These are phyloP conservation scores for Arthrinium phaeospermum DNA, from an alignment of 2,329 filamentous ascomycete species.

Conservation along the genomic window DNA sequence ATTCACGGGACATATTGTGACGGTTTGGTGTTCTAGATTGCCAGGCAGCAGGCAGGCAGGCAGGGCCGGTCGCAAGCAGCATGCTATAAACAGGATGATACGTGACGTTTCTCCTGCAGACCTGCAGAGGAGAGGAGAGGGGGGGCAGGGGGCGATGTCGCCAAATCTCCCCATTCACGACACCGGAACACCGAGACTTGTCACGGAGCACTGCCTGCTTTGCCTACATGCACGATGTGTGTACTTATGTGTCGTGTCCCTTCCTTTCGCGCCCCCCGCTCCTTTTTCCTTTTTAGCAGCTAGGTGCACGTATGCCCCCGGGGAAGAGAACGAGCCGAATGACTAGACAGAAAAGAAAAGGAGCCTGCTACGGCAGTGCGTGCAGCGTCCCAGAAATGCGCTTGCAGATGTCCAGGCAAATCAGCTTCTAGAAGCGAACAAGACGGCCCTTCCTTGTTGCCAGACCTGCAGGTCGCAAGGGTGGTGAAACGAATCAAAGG, in stretches of 20 bases:
- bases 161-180: neutral
- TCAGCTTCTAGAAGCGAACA: slow-evolving; percentile 24
- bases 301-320: neutral
- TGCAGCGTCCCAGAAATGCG: no score
- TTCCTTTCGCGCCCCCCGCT: neutral
- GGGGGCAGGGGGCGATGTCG: neutral
- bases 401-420: slow-evolving; percentile 23
- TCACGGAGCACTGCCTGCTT: slow-evolving; percentile 8
- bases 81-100: neutral
- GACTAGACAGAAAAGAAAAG: neutral
- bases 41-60: no score
- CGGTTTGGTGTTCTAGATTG: neutral
- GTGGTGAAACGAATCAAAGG: slow-evolving; percentile 15
- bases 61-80: neutral
- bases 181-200: slow-evolving; percentile 11
- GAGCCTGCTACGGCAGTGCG: no score
- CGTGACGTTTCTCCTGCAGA: neutral
- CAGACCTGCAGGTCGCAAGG: slow-evolving; percentile 11
- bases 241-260: neutral
- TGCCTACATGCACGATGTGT: neutral
- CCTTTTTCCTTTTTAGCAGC: neutral
- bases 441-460: slow-evolving; percentile 6
- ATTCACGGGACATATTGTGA: neutral
- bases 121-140: neutral
- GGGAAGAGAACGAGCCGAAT: neutral